Base-by-base conservation (phyloP, 177 flowering plant genomes). In the Vitis hybrid region DNA sequence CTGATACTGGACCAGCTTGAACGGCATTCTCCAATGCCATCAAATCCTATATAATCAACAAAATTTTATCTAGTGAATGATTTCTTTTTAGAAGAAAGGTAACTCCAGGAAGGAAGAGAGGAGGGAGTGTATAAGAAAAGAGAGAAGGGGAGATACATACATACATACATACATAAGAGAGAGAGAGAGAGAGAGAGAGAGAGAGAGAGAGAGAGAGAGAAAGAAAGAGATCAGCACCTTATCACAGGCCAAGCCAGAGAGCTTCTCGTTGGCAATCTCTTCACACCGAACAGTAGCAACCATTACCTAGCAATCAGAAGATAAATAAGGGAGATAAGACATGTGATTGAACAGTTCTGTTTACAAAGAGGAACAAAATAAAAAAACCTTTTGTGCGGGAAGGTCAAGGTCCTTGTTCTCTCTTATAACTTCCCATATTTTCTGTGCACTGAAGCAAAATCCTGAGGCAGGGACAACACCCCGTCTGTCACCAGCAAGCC, bases 21-120 rank as follows among this genome's bases (percentile, higher is more conserved):
- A 74, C 80, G 62, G 80, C 83, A 62, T 75, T 74, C 26, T 75
- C 71, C 67, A 80, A 64, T 10, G 56, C 61, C 60, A 66, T 64
- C 81, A 81, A 77, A 60, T 14, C 74, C 83, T 80, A 49, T 19
- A 63, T 39, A 14, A 68, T 9, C 55, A 67, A 59, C 39, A 31
- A 31, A 31, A 3, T 31, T 31, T 31, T 31, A 31, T 31, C 3
- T 31, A 31, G 39, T 31, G 5, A 31, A 31, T 31, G 39, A 5
- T 31, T 31, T 5, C 39, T 31, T 31, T 31, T 31, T 3, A 31
- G 39, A 20, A 20, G 20, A 20, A 20, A 31, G 39, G 39, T 31
- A 31, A 31, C 39, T 31, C 39, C 39, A 3, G 5, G 39, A 31
- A 31, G 39, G 39, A 31, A 31, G 39, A 31, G 5, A 31, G 5